A percentile compares a stretch with the other conserved stretches of the same genome.
Evolutionary conservation across 202 grass and related monocot genomes (phyloP).

Genomic region (Carex arenaria): DNA sequence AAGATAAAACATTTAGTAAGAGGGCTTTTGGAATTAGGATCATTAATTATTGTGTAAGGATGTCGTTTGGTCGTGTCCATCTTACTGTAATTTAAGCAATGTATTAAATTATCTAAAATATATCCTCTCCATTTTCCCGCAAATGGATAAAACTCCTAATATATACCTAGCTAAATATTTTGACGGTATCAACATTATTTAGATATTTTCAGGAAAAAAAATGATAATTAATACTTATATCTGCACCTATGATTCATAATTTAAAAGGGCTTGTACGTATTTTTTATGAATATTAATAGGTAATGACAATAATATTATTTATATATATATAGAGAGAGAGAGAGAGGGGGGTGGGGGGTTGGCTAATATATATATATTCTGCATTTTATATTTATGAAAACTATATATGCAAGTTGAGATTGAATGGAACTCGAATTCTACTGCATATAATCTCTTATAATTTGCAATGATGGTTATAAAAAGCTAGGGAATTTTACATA

Average conservation of each 20-base stretch:
- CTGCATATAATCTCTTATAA: neutral
- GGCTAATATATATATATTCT: neutral
- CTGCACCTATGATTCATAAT: neutral
- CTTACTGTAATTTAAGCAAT: neutral
- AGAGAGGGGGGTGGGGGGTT: no score
- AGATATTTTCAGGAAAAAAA: neutral
- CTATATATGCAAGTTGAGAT: neutral
- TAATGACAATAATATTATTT: neutral
- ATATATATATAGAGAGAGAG: no score
- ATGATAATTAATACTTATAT: neutral
- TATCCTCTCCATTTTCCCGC: neutral
- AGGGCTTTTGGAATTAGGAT: neutral
- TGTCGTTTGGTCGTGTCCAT: conserved; percentile 1
- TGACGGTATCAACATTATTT: neutral
- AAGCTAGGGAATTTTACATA: no score
- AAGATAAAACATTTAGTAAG: neutral
- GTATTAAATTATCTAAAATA: neutral
- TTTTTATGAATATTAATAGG: neutral
- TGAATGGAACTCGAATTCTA: neutral
- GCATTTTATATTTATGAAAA: neutral
- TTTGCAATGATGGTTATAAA: neutral
- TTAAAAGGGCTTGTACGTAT: neutral
- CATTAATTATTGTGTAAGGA: neutral
- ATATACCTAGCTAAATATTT: neutral
- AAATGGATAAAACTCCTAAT: neutral